phyloP scores from a whole-genome alignment of 129 eudicot genomes.

The Flaveria sonorensis region DNA sequence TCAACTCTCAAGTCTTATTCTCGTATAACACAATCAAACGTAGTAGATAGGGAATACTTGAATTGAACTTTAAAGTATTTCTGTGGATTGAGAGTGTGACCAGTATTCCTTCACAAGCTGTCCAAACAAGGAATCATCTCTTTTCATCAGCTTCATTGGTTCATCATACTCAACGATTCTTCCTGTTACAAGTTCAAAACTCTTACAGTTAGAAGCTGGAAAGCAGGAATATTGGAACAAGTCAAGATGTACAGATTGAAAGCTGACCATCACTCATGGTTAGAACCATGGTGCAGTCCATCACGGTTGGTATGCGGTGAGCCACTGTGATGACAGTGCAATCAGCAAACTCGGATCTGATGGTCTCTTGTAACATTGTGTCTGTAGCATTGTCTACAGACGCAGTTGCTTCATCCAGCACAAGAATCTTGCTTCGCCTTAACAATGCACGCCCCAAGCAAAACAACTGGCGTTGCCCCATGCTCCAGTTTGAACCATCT shows the following conservation, averaged over 20 bases:
- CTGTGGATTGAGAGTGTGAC: conserved; percentile 71
- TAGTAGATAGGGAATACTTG: background rate
- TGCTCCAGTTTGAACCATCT: conserved; percentile 96
- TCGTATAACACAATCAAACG: conserved; percentile 18
- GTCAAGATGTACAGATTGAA: background rate
- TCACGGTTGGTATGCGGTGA: conserved; percentile 94
- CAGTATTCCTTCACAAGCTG: conserved; percentile 89
- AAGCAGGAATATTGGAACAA: background rate
- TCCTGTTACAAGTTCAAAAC: conserved; percentile 45
- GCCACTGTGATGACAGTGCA: conserved; percentile 94
- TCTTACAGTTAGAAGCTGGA: conserved; percentile 1
- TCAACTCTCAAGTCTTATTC: conserved; percentile 8
- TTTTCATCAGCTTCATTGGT: conserved; percentile 82
- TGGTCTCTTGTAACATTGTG: conserved; percentile 75
- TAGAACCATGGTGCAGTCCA: conserved; percentile 89
- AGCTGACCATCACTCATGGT: conserved; percentile 77
- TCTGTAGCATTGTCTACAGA: conserved; percentile 90
- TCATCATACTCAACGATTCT: conserved; percentile 85
- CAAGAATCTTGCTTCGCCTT: conserved; percentile 79
- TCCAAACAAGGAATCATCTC: conserved; percentile 84
- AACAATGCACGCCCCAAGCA: conserved; percentile 91
- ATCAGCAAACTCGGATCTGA: conserved; percentile 80
- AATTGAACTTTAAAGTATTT: conserved; percentile 40
- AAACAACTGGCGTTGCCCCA: conserved; percentile 91
- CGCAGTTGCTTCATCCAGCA: conserved; percentile 96